Base-by-base conservation (phyloP, 805 yeast species). In the Metschnikowia dekortorum region DNA sequence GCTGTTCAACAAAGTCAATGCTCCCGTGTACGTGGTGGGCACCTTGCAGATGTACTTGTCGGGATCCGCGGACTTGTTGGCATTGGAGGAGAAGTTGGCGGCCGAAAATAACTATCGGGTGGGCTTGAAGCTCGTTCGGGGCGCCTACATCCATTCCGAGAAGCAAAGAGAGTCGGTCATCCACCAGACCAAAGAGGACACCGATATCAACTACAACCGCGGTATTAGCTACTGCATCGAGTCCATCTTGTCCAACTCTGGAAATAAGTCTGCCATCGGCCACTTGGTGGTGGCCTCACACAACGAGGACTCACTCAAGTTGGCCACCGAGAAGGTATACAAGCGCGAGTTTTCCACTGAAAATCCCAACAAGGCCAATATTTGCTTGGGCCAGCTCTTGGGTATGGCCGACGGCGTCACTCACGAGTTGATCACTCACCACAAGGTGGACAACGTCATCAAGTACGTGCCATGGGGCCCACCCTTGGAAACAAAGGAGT, bases 391-490 rank as follows among this genome's bases (percentile, higher is more conserved):
- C 39, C 97, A 92, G 73, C 79, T 91, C 56, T 74, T 92, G 64
- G 98, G 98, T 35, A 92, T 91, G 97, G 95, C 96, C 46, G 98
- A 91, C 68, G 85, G 86, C 61, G 80, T 88, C 53, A 89, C 97
- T 28, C 78, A 79, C 65, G 89, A 87, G 58, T 76, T 91, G 61
- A 81, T 88, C 50, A 70, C 76, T 38, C 75, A 82, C 43, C 81
- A 86, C 57, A 75, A 80, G 41, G 87, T 81, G 41, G 81, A 78
- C 53, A 89, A 89, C 62, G 84, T 91, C 48, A 84, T 92, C 70
- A 92, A 92, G 71, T 91, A 92, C 65, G 97, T 91, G 54, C 96
- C 97, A 14, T 91, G 97, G 97, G 97, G 97, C 8, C 97, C 97
- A 33, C 95, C 96, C 49, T 70, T 82, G 58, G 97, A 92, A 71